Percentiles rank a stretch among this genome's conserved stretches.
phyloP scores from a whole-genome alignment of 192 early-diverging fungal species.

The Gryganskiella cystojenkinii region DNA sequence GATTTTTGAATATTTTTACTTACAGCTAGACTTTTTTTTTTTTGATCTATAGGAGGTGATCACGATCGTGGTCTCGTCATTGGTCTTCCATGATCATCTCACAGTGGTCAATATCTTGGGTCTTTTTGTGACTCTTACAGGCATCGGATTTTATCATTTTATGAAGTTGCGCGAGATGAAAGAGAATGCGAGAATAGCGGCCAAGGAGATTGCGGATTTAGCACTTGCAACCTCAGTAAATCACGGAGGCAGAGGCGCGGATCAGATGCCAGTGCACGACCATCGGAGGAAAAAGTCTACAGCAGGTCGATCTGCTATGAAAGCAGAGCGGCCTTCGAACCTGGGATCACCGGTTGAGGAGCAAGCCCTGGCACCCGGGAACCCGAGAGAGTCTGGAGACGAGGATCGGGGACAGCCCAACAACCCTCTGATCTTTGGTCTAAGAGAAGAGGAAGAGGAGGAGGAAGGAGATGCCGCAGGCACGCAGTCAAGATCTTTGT shows the following conservation, averaged over 20 bases:
- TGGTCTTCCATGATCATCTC: conserved; percentile 87
- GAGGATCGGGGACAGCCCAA: too few relatives aligned
- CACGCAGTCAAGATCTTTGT: too few relatives aligned
- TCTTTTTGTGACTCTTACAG: conserved; percentile 81
- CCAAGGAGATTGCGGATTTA: conserved; percentile 36
- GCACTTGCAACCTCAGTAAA: conserved; percentile 6
- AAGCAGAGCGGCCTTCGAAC: too few relatives aligned
- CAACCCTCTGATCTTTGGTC: too few relatives aligned
- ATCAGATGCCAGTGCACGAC: background rate
- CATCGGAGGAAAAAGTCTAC: too few relatives aligned
- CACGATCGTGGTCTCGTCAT: conserved; percentile 76
- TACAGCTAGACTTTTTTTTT: background rate
- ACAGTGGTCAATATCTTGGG: conserved; percentile 81
- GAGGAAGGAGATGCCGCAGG: too few relatives aligned
- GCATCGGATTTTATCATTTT: conserved; percentile 83
- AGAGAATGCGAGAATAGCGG: conserved; percentile 12
- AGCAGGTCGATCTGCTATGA: too few relatives aligned
- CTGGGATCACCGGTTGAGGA: too few relatives aligned
- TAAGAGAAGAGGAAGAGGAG: too few relatives aligned
- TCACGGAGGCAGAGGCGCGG: background rate
- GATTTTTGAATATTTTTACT: background rate
- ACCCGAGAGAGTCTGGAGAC: too few relatives aligned
- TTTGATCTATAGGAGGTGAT: conserved; percentile 75
- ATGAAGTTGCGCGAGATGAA: conserved; percentile 66
- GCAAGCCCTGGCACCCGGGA: too few relatives aligned